Conservation (phyloP, 257 asterid genomes). For the Scutellaria barbata region DNA sequence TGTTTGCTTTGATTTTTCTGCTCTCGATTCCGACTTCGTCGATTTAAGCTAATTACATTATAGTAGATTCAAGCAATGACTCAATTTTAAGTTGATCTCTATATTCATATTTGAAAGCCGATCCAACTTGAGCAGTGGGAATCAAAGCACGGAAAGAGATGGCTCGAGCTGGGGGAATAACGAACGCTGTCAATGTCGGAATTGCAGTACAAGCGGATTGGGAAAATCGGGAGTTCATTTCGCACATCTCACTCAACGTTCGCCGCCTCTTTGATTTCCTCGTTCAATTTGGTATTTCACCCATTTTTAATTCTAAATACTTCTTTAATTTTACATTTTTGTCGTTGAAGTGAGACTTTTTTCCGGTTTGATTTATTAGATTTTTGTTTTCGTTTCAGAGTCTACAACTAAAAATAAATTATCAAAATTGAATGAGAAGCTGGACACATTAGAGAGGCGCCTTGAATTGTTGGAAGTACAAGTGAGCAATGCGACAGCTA, state of each 20-base stretch:
- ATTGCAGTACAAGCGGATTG: conserved; percentile 99
- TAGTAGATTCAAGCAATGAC: neutral
- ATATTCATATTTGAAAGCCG: neutral
- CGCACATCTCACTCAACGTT: conserved; percentile 83
- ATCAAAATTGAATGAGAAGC: conserved; percentile 79
- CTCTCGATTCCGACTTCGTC: neutral
- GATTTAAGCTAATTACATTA: neutral
- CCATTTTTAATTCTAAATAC: conserved; percentile 1
- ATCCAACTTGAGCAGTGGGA: conserved; percentile 12
- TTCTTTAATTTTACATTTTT: neutral
- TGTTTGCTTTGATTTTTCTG: neutral
- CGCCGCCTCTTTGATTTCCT: conserved; percentile 95
- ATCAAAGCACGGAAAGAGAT: conserved; percentile 35
- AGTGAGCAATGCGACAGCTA: conserved; percentile 82
- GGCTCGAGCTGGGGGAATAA: conserved; percentile 94
- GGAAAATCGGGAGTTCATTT: conserved; percentile 93
- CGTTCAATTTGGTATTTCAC: conserved; percentile 67
- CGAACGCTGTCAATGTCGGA: conserved; percentile 90
- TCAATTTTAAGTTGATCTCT: neutral
- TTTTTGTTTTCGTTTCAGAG: conserved; percentile 40
- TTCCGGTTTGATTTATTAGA: neutral
- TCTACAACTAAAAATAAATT: conserved; percentile 80
- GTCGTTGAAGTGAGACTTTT: neutral
- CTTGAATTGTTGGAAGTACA: conserved; percentile 85
- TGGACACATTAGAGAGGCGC: conserved; percentile 80